Conservation (phyloP, 768 basidiomycete genomes). For the Mycena latifolia region DNA sequence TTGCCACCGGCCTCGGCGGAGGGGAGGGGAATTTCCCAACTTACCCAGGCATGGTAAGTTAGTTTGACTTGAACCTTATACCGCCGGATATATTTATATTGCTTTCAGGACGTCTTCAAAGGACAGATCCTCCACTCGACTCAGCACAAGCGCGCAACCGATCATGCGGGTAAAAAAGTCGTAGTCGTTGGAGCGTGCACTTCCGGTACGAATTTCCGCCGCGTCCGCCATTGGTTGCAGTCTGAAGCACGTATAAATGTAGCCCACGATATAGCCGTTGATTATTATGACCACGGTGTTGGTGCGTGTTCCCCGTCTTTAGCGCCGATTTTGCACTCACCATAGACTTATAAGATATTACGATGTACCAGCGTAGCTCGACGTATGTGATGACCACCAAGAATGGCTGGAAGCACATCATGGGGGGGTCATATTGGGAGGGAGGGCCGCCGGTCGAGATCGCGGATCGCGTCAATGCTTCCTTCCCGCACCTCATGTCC, state of each 20-base stretch:
- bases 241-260: neutral
- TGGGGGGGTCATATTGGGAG: conserved; percentile 46
- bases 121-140: conserved; percentile 67
- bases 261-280: conserved; percentile 30
- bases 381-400: conserved; percentile 59
- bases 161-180: conserved; percentile 70
- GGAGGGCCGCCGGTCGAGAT: conserved; percentile 52
- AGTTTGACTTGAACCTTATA: too few relatives aligned
- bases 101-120: conserved; percentile 55
- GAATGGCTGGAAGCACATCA: conserved; percentile 39
- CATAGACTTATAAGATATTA: conserved; percentile 34
- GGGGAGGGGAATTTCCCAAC: conserved; percentile 59
- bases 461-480: conserved; percentile 52
- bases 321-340: neutral
- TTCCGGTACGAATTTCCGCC: conserved; percentile 49
- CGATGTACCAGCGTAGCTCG: conserved; percentile 57
- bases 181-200: conserved; percentile 73
- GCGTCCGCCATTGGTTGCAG: neutral
- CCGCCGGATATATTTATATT: too few relatives aligned
- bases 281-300: conserved; percentile 25
- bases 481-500: conserved; percentile 45
- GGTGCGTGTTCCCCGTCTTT: conserved; percentile 1
- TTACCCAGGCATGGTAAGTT: conserved; percentile 55
- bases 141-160: conserved; percentile 57
- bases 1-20: conserved; percentile 66